Evolutionary conservation across 2,329 filamentous ascomycete species (phyloP), one percentile per base, ranked within the genome.

Genomic region (Ophiocordyceps robertsii): DNA sequence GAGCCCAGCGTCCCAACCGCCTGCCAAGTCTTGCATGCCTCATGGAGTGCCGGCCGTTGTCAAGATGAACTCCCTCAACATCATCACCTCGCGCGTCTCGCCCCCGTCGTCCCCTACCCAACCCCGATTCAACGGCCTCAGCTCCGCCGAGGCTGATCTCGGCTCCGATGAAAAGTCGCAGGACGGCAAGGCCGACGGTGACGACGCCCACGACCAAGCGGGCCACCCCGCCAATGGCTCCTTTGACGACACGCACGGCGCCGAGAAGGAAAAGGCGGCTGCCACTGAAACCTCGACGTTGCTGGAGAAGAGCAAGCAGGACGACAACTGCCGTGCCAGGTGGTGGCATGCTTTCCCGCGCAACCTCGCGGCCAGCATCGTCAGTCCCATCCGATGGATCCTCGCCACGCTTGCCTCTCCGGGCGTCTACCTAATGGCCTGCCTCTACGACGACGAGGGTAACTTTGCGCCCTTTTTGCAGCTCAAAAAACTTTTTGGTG

Each of bases 41-140:
- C 65, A 76, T 80, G 76, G 76, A 72, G 70, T 64, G 61, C 62
- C 61, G 56, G 61, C 61, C 54, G 53, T 58, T 54, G 63, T 65
- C 70, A 84, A 74, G 67, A 95, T 95, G 90, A 95, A 95, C 80
- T 94, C 89, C 56, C 73, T 95, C 70, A 94, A 92, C 69, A 86
- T 95, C 63, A 78, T 95, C 62, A 92, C 87, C 57, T 80, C 85
- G 61, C 82, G 84, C 67, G 84, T 89, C 61, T 79, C 77, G 53
- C 74, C 77, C 51, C 62, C 75, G 43, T 65, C 74, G 45, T 77
- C 69, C 52, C 69, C 75, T 30, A 58, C 61, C 37, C 69, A 74
- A 43, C 72, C 76, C 45, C 71, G 76, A 59, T 73, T 75, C 47
- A 80, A 78, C 59, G 80, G 77, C 27, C 65, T 78, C 54, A 67